A percentile compares a stretch with the other conserved stretches of the same genome.
phyloP scores from a whole-genome alignment of 768 basidiomycete genomes.

The Sarcomyxa edulis region DNA sequence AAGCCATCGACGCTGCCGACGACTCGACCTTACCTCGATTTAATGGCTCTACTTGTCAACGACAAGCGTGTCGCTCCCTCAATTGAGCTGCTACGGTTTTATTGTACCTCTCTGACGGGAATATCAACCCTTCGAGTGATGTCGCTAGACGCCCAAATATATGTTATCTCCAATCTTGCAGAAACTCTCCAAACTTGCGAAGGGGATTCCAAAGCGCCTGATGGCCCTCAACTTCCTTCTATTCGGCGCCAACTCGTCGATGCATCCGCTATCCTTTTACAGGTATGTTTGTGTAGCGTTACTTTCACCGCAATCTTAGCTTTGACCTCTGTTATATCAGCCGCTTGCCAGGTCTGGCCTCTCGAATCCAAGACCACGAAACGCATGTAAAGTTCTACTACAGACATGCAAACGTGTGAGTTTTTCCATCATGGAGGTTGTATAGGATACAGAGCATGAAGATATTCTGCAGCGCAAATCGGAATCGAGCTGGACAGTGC shows the following conservation, averaged over 20 bases:
- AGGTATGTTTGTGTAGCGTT: slow-evolving; percentile 28
- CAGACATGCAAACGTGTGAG: slow-evolving; percentile 37
- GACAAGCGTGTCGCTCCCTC: slow-evolving; percentile 35
- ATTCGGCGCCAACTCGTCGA: slow-evolving; percentile 45
- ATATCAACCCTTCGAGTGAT: slow-evolving; percentile 46
- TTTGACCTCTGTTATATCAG: slow-evolving; percentile 13
- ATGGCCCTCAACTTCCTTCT: slow-evolving; percentile 23
- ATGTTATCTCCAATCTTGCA: slow-evolving; percentile 41
- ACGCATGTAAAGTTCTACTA: slow-evolving; percentile 36
- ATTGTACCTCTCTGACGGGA: slow-evolving; percentile 34
- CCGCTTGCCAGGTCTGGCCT: slow-evolving; percentile 24
- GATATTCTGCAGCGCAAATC: slow-evolving; percentile 33
- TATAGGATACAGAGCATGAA: slow-evolving; percentile 2
- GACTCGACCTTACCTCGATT: slow-evolving; percentile 38
- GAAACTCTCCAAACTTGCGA: slow-evolving; percentile 36
- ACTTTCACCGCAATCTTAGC: slow-evolving; percentile 1
- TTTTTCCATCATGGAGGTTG: slow-evolving; percentile 1
- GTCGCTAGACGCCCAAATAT: slow-evolving; percentile 33
- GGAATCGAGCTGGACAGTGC: slow-evolving; percentile 34
- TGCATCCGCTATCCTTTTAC: slow-evolving; percentile 41
- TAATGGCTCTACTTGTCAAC: slow-evolving; percentile 38
- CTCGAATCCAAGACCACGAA: slow-evolving; percentile 23
- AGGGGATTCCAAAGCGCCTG: slow-evolving; percentile 17
- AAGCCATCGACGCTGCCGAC: slow-evolving; percentile 26
- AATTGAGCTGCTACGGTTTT: slow-evolving; percentile 47